A percentile compares a stretch with the other conserved stretches of the same genome.
Evolutionary conservation across 768 basidiomycete genomes (phyloP).

Genomic region (Collybia nuda): DNA sequence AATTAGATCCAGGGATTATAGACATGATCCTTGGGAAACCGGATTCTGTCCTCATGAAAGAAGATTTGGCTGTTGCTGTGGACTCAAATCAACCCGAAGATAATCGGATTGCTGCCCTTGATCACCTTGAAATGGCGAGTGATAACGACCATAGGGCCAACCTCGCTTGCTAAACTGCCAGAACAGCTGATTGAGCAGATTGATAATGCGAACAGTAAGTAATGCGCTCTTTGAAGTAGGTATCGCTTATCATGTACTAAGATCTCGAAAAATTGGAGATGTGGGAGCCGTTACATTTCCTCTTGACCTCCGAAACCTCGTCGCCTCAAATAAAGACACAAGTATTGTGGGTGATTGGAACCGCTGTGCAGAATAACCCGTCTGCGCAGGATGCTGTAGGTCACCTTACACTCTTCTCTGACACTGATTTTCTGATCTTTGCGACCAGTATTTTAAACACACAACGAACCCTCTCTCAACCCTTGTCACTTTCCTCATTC

Average conservation of each 20-base stretch:
- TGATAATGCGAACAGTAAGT: conserved; percentile 88
- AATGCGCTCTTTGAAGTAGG: conserved; percentile 4
- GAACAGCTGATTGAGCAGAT: conserved; percentile 80
- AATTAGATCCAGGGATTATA: conserved; percentile 82
- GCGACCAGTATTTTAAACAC: conserved; percentile 54
- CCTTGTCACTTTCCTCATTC: conserved; percentile 60
- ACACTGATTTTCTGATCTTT: neutral
- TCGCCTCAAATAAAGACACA: conserved; percentile 65
- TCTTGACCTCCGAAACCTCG: conserved; percentile 55
- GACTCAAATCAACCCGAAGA: conserved; percentile 56
- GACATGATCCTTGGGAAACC: conserved; percentile 84
- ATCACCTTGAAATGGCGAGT: conserved; percentile 85
- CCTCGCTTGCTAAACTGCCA: neutral
- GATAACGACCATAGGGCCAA: neutral
- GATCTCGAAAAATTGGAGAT: conserved; percentile 76
- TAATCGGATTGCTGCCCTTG: conserved; percentile 67
- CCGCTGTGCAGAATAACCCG: conserved; percentile 89
- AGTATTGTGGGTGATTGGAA: conserved; percentile 85
- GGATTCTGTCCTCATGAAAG: conserved; percentile 83
- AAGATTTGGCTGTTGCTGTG: conserved; percentile 63
- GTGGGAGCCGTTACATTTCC: conserved; percentile 72
- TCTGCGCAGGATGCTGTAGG: conserved; percentile 74
- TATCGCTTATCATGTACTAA: conserved; percentile 23
- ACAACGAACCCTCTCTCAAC: conserved; percentile 56
- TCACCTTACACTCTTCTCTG: conserved; percentile 8